Evolutionary conservation across 164 flowering plant species (phyloP).

Genomic region (Brasenia schreberi): DNA sequence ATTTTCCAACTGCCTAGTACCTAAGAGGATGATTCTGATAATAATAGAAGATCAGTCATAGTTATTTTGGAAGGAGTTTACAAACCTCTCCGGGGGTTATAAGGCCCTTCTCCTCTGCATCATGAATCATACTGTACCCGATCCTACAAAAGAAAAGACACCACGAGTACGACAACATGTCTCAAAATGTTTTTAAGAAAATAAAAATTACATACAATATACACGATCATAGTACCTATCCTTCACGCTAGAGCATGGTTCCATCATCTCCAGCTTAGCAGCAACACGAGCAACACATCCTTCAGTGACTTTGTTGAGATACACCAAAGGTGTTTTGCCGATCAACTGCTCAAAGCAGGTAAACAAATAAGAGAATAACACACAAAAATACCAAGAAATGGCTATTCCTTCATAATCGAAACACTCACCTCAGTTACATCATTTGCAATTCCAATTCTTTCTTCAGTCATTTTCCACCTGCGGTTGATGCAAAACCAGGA

Average conservation of each 20-base stretch:
- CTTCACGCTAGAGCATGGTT: conserved; percentile 85
- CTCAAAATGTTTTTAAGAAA: not conserved
- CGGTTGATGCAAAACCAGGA: no score
- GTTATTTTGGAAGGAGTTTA: not conserved
- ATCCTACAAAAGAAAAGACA: conserved; percentile 35
- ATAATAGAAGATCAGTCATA: no score
- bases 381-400: not conserved
- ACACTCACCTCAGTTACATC: not conserved
- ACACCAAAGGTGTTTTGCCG: conserved; percentile 80
- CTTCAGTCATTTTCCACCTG: not conserved
- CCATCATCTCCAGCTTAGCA: conserved; percentile 82
- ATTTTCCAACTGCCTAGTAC: no score
- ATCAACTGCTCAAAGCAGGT: conserved; percentile 27
- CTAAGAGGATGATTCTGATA: no score
- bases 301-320: conserved; percentile 61
- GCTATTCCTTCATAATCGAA: no score
- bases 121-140: conserved; percentile 81
- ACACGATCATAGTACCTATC: conserved; percentile 37
- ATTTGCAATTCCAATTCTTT: not conserved
- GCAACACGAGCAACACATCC: conserved; percentile 74
- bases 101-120: conserved; percentile 77
- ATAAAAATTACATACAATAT: not conserved
- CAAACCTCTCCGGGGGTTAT: conserved; percentile 74
- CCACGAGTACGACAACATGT: not conserved
- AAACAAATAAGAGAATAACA: not conserved